A percentile compares a stretch with the other conserved stretches of the same genome.
Evolutionary conservation across 805 yeast species (phyloP).

Genomic region (Debaryomyces tyrocola): DNA sequence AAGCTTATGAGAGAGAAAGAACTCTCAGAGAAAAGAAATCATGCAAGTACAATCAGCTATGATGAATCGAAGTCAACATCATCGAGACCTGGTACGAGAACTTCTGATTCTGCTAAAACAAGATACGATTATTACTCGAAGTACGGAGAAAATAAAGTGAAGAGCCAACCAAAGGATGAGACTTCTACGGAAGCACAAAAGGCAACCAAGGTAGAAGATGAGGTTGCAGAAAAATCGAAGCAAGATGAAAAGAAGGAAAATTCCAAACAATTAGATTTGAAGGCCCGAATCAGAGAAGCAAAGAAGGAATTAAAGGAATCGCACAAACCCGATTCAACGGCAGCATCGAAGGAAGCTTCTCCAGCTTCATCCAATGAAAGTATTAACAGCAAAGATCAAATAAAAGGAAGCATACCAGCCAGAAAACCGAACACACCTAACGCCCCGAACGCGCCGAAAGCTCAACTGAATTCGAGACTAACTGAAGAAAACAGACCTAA

Average conservation of each 20-base stretch:
- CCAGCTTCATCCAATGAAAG: background rate
- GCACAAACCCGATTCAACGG: background rate
- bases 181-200: background rate
- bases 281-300: slow-evolving; percentile 8
- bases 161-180: background rate
- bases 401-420: background rate
- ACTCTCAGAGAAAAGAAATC: slow-evolving; percentile 2
- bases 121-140: slow-evolving; percentile 34
- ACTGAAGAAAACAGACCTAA: slow-evolving; percentile 10
- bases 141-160: slow-evolving; percentile 10
- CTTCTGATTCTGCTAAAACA: slow-evolving; percentile 15
- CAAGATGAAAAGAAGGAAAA: slow-evolving; percentile 2
- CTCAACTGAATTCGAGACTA: slow-evolving; percentile 1
- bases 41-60: slow-evolving; percentile 13
- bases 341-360: background rate
- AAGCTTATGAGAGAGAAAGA: slow-evolving; percentile 12
- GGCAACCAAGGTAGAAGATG: background rate
- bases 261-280: slow-evolving; percentile 3
- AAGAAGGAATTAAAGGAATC: slow-evolving; percentile 8
- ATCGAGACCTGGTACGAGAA: slow-evolving; percentile 13
- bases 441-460: background rate
- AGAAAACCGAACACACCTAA: background rate
- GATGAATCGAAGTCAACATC: slow-evolving; percentile 14
- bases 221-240: background rate
- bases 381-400: background rate